Conservation (phyloP, 441 rosid species). For the Theobroma grandiflorum region DNA sequence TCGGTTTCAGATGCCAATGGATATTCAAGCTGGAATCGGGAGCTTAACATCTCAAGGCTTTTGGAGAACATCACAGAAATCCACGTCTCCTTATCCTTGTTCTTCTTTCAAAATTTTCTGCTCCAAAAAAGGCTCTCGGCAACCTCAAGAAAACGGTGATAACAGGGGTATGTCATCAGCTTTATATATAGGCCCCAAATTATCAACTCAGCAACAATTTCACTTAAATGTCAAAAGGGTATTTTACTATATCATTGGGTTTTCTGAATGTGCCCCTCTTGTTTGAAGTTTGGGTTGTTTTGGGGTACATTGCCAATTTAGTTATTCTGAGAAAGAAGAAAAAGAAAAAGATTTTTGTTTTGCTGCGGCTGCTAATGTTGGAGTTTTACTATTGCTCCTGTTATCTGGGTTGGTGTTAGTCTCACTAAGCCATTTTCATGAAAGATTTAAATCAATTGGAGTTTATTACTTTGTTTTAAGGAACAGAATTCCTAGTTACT, state of each 20-base stretch:
- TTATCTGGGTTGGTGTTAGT: not conserved
- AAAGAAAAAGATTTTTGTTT: not conserved
- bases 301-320: not conserved
- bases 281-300: not conserved
- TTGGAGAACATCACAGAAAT: slow-evolving; percentile 31
- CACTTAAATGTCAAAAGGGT: slow-evolving; percentile 6
- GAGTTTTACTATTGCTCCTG: not conserved
- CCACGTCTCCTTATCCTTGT: slow-evolving; percentile 26
- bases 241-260: not conserved
- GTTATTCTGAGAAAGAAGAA: not conserved
- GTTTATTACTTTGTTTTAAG: not conserved
- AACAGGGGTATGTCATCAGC: slow-evolving; percentile 42
- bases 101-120: slow-evolving; percentile 46
- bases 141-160: slow-evolving; percentile 49
- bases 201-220: not conserved
- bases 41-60: slow-evolving; percentile 34
- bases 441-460: not conserved
- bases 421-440: not conserved
- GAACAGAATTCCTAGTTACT: not conserved
- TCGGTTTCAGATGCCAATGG: slow-evolving; percentile 46
- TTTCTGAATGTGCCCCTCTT: not conserved
- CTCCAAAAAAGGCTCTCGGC: slow-evolving; percentile 45
- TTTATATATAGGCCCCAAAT: not conserved
- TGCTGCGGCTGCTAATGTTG: not conserved
- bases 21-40: slow-evolving; percentile 49